Evolutionary conservation across 1,139 yeast species (phyloP), one percentile per base, ranked within the genome.

Genomic region (Wickerhamomyces sp.): DNA sequence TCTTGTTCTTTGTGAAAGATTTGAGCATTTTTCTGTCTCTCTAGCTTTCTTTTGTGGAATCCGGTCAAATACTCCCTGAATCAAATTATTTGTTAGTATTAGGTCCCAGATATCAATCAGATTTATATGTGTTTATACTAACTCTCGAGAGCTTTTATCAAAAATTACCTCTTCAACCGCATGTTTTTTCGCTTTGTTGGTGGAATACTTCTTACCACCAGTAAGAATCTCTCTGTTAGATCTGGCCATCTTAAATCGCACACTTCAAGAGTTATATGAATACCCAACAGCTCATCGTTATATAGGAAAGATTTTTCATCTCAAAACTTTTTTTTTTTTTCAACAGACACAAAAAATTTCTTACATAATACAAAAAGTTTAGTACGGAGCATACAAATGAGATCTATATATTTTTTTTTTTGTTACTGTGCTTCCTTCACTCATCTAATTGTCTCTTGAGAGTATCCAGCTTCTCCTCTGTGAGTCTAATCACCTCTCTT

Each of bases 1-100:
- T 83, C 95, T 59, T 84, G 87, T 61, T 90, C 96, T 56, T 84
- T 80, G 43, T 76, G 77, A 56, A 74, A 80, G 49, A 78, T 86
- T 54, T 79, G 81, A 0, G 98, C 98, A 55, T 83, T 83, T 67
- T 89, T 91, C 66, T 86, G 87, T 63, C 98, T 76, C 60, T 86
- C 86, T 23, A 91, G 62, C 65, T 93, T 93, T 60, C 99, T 78
- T 67, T 93, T 93, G 65, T 93, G 99, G 63, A 93, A 93, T 33
- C 99, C 99, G 1, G 97, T 93, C 56, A 93, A 71, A 64, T 83
- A 93, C 50, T 91, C 96, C 35, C 72, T 65, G 32, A 27, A 29
- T n/a, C 27, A 18, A 18, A 18, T 18, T 4, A 18, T 18, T 3
- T 5, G 23, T 18, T 18, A 18, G 23, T 18, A 18, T 18, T 18